Percentiles rank a stretch among this genome's conserved stretches.
Evolutionary conservation across 2,329 filamentous ascomycete genomes (phyloP).

Genomic region (Colletotrichum acutatum): DNA sequence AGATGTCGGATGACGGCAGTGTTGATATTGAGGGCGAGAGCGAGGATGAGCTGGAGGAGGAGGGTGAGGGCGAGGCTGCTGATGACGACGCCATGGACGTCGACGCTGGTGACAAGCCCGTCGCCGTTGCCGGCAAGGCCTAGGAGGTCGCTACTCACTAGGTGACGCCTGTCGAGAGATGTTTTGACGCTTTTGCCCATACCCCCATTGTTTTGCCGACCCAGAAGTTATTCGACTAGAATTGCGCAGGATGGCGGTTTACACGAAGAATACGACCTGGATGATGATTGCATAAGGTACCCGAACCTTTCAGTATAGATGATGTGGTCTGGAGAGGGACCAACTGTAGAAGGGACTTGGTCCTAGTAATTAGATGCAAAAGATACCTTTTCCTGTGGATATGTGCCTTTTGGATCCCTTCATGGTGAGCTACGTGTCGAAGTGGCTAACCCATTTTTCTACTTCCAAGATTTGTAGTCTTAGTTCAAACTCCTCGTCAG

Average conservation of each 20-base stretch:
- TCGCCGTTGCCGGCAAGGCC: slow-evolving; percentile 45
- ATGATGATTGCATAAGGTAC: slow-evolving; percentile 33
- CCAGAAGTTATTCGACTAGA: slow-evolving; percentile 15
- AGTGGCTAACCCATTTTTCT: neutral
- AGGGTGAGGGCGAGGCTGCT: slow-evolving; percentile 54
- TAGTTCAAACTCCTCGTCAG: neutral
- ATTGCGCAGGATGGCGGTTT: slow-evolving; percentile 32
- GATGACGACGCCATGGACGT: slow-evolving; percentile 63
- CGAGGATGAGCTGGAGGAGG: slow-evolving; percentile 77
- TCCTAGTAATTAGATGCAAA: slow-evolving; percentile 33
- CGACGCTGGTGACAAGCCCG: slow-evolving; percentile 52
- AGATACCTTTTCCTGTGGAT: slow-evolving; percentile 7
- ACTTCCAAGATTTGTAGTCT: neutral
- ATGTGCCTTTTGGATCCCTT: neutral
- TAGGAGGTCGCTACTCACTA: slow-evolving; percentile 39
- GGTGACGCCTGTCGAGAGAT: slow-evolving; percentile 2
- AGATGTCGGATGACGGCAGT: slow-evolving; percentile 77
- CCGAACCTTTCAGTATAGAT: slow-evolving; percentile 20
- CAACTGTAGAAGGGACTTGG: slow-evolving; percentile 1
- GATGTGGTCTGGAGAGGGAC: slow-evolving; percentile 7
- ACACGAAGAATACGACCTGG: slow-evolving; percentile 36
- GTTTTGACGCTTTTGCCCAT: slow-evolving; percentile 33
- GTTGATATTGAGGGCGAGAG: slow-evolving; percentile 85
- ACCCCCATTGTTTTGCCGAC: slow-evolving; percentile 32
- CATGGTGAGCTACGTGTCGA: neutral